Conservation (phyloP, 805 yeast genomes). For the Candida ovalis region DNA sequence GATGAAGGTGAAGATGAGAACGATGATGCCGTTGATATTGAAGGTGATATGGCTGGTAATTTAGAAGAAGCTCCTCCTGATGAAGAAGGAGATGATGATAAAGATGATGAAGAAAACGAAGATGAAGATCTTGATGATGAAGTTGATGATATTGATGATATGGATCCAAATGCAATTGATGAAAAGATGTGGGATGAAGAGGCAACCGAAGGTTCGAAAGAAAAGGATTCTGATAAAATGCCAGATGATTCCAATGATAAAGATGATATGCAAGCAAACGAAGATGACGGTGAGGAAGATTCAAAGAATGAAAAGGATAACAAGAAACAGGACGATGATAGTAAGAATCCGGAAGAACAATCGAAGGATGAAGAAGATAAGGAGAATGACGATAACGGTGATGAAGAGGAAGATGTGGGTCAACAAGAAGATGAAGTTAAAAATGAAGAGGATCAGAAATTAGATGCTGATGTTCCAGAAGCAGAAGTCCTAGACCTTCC, state of each 20-base stretch:
- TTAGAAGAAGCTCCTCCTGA: constrained; percentile 75
- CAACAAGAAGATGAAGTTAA: constrained; percentile 78
- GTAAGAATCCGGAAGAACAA: constrained; percentile 32
- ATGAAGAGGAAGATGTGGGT: constrained; percentile 69
- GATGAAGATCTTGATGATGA: constrained; percentile 83
- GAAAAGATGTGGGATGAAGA: constrained; percentile 99
- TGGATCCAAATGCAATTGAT: constrained; percentile 92
- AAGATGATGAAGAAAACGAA: constrained; percentile 49
- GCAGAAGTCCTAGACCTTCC: constrained; percentile 86
- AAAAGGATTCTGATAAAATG: constrained; percentile 73
- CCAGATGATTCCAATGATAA: constrained; percentile 52
- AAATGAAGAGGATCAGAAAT: constrained; percentile 62
- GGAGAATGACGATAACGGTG: constrained; percentile 46
- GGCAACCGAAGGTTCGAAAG: constrained; percentile 69
- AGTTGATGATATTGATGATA: constrained; percentile 81
- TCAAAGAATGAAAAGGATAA: constrained; percentile 28
- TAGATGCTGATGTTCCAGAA: constrained; percentile 77
- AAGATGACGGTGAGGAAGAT: constrained; percentile 34
- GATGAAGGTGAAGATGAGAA: constrained; percentile 63
- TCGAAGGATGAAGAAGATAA: constrained; percentile 36
- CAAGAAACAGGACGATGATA: constrained; percentile 33
- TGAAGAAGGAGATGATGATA: constrained; percentile 46
- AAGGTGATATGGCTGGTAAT: constrained; percentile 96
- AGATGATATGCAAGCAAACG: constrained; percentile 49
- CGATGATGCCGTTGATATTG: constrained; percentile 89